Base-by-base conservation (phyloP, 495 filamentous ascomycete species). In the Aspergillus olivimuriae region DNA sequence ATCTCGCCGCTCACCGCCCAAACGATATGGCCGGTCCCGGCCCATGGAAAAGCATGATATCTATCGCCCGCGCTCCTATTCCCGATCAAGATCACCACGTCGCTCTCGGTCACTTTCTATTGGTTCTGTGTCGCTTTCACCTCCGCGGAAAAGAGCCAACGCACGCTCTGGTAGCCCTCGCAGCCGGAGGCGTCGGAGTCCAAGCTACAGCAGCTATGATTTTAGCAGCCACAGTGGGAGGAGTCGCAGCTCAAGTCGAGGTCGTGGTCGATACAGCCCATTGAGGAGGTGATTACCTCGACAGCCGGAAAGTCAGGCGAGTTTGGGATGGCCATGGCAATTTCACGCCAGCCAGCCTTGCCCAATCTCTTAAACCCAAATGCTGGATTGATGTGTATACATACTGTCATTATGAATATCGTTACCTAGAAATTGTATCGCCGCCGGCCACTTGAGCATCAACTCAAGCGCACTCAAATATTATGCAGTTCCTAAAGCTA, bases 201-300 rank as follows among this genome's bases (percentile, higher is more conserved):
- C 74, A 15, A 77, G 74, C 45, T 77, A 77, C 55, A 71, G 68
- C 40, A 76, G 70, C 53, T 76, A 74, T 51, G 69, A 63, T 45
- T 66, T 65, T 53, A 72, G 69, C 43, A 73, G 69, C 48, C 65
- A 55, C 24, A 70, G 63, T 52, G 62, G 60, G 39, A 48, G 69
- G 19, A 74, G 71, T 47, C 61, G 67, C 26, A 77, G 70, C 45
- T 56, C 56, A 31, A 67, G 61, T 33, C 52, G 62, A 40, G 60
- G 56, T 30, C 65, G 59, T 17, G 60, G 60, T 53, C 52, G 63
- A 37, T 45, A 63, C 23, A 56, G 54, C 36, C 4, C 39, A 10
- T 4, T 28, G 32, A 45, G 41, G 50, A 46, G 41, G 39, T 51
- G 43, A 37, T 17, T 32, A 16, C 33, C 9, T 14, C 14, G n/a